Conservation (phyloP, 352 stramenopile species). For the Globisporangium nodosum region DNA sequence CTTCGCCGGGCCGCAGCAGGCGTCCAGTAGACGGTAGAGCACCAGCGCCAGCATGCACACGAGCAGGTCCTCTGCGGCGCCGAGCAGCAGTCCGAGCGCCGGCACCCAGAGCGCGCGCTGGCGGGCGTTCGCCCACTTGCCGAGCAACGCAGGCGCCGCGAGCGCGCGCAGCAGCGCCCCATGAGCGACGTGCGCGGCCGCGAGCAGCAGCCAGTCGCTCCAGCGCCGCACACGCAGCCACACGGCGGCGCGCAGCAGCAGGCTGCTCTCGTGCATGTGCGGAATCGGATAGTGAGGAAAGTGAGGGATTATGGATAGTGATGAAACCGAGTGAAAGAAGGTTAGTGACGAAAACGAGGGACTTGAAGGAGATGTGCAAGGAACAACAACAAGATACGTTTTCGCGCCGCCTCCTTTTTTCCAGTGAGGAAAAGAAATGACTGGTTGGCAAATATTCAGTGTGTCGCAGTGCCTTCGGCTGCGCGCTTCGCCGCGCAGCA, state of each 20-base stretch:
- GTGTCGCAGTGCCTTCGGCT: neutral
- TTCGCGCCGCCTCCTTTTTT: neutral
- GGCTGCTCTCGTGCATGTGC: neutral
- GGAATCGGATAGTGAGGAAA: neutral
- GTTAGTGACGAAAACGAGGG: neutral
- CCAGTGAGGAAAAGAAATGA: neutral
- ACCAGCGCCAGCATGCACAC: conserved; percentile 24
- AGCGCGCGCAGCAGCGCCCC: conserved; percentile 26
- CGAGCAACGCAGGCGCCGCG: conserved; percentile 20
- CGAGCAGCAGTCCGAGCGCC: conserved; percentile 29
- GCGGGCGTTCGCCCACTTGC: conserved; percentile 54
- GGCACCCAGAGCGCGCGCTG: conserved; percentile 30
- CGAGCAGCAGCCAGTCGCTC: conserved; percentile 36
- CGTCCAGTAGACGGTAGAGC: conserved; percentile 30
- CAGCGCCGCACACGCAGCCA: conserved; percentile 39
- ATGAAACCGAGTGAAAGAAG: neutral
- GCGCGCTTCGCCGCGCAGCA: no score
- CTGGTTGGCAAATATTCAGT: neutral
- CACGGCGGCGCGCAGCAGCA: conserved; percentile 21
- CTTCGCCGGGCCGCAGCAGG: neutral
- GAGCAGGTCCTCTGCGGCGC: conserved; percentile 42
- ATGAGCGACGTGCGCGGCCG: conserved; percentile 22
- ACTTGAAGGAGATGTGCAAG: neutral
- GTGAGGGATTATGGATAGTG: neutral
- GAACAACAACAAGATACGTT: neutral